Conservation (phyloP, 2,329 filamentous ascomycete genomes). For the Aspergillus pseudoglaucus region DNA sequence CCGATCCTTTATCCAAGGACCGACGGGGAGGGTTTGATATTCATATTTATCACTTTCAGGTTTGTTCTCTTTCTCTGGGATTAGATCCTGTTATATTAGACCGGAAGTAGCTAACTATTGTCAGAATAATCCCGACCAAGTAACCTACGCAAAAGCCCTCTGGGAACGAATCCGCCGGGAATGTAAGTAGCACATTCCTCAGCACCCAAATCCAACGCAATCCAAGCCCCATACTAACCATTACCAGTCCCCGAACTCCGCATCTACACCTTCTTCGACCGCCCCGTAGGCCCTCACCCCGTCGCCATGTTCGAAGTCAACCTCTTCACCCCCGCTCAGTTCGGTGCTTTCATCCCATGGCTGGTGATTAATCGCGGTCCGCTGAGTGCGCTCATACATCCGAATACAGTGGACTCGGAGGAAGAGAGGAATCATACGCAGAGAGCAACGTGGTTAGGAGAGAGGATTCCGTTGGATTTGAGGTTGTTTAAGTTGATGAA, state of each 20-base stretch:
- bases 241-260: slow-evolving; percentile 70
- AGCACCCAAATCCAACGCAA: background rate
- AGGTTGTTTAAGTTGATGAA: slow-evolving; percentile 29
- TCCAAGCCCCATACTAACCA: background rate
- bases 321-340: slow-evolving; percentile 75
- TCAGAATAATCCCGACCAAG: slow-evolving; percentile 54
- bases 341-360: slow-evolving; percentile 85
- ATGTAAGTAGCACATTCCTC: slow-evolving; percentile 47
- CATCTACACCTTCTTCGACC: slow-evolving; percentile 71
- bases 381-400: slow-evolving; percentile 71
- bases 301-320: slow-evolving; percentile 92
- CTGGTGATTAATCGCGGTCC: slow-evolving; percentile 74
- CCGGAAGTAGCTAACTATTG: too few relatives aligned
- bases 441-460: slow-evolving; percentile 40
- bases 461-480: slow-evolving; percentile 40
- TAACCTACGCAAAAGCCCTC: slow-evolving; percentile 62
- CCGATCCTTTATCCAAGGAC: slow-evolving; percentile 60
- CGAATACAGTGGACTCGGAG: slow-evolving; percentile 57
- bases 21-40: slow-evolving; percentile 71
- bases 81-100: background rate
- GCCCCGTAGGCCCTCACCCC: slow-evolving; percentile 73
- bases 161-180: slow-evolving; percentile 74
- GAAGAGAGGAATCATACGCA: slow-evolving; percentile 47
- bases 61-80: slow-evolving; percentile 7
- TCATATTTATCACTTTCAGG: slow-evolving; percentile 74